phyloP scores from a whole-genome alignment of 108 stramenopile species.

The Cyclotella baltica region DNA sequence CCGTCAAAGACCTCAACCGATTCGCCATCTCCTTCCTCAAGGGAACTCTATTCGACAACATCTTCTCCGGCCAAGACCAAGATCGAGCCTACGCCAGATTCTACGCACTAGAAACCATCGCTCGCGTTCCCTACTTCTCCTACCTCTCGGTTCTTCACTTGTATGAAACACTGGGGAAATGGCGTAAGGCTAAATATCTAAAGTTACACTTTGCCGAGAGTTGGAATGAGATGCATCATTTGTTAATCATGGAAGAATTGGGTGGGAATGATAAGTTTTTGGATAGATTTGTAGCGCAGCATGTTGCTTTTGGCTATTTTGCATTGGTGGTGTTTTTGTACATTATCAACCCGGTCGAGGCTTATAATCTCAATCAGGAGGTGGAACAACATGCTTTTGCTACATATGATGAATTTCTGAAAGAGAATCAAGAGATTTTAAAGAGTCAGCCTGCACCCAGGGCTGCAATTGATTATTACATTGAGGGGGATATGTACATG shows the following conservation, averaged over 20 bases:
- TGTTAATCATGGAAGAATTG: constrained; percentile 95
- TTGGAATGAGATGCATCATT: constrained; percentile 96
- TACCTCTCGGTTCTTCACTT: constrained; percentile 90
- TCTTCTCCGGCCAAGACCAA: constrained; percentile 53
- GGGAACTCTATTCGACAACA: constrained; percentile 49
- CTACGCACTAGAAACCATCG: constrained; percentile 93
- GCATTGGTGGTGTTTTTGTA: constrained; percentile 78
- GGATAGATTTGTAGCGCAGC: constrained; percentile 90
- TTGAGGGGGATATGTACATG: constrained; percentile 78
- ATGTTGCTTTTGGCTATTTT: constrained; percentile 93
- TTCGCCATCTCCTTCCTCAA: constrained; percentile 49
- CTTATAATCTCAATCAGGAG: constrained; percentile 84
- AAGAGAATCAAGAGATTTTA: constrained; percentile 62
- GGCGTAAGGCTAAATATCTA: constrained; percentile 71
- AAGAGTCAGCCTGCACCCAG: constrained; percentile 69
- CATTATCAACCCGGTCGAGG: constrained; percentile 68
- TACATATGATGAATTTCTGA: constrained; percentile 83
- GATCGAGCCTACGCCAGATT: constrained; percentile 84
- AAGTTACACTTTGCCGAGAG: constrained; percentile 90
- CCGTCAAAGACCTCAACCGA: constrained; percentile 44
- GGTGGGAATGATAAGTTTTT: constrained; percentile 80
- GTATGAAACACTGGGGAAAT: constrained; percentile 89
- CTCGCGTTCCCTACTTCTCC: constrained; percentile 95
- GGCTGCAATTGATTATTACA: constrained; percentile 79
- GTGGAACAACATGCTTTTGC: constrained; percentile 90